Evolutionary conservation across 2,329 filamentous ascomycete genomes (phyloP), one percentile per base, ranked within the genome.

Genomic region (Lasiodiplodia hormozganensis): DNA sequence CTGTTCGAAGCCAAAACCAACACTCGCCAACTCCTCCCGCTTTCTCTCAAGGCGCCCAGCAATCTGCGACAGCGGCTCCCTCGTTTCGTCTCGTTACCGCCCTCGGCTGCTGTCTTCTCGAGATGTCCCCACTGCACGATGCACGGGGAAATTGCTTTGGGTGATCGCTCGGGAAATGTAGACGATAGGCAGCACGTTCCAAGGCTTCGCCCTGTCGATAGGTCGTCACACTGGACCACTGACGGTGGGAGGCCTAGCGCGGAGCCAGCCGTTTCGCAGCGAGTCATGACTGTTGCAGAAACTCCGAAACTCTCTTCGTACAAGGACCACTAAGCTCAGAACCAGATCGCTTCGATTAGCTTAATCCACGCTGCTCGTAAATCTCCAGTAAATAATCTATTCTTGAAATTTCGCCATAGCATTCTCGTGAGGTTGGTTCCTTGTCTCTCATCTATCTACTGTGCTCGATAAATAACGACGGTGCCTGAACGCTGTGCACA

Each of bases 1-100:
- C 58, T 51, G 58, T 62, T 62, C 58, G 58, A 62, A 62, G 58
- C 43, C 38, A 62, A 62, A 62, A 62, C 43, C 40, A 49, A 62
- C 58, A 43, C 58, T 49, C 43, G 43, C 58, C 40, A 51, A 51
- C 58, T 11, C 25, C 57, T 62, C 57, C 40, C 57, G 40, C 38
- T 12, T 49, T 62, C 25, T 60, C 28, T 10, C 40, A 34, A 62
- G 43, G 18, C 25, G 40, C 18, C 36, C 54, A 34, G 31, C 58
- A 62, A 62, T 23, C 40, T 62, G 58, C 40, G 58, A 62, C 58
- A 23, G 23, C 38, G 38, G 23, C 31, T 25, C 21, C 54, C 54
- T 21, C 36, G 43, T 21, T 47, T 28, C 54, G 16, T 38, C 25
- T 21, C 38, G 12, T 21, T 38, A 60, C 6, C 23, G 6, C 16